These are phyloP conservation scores for Penicillium samsonianum DNA, from an alignment of 495 filamentous ascomycete genomes.

Conservation along the genomic window DNA sequence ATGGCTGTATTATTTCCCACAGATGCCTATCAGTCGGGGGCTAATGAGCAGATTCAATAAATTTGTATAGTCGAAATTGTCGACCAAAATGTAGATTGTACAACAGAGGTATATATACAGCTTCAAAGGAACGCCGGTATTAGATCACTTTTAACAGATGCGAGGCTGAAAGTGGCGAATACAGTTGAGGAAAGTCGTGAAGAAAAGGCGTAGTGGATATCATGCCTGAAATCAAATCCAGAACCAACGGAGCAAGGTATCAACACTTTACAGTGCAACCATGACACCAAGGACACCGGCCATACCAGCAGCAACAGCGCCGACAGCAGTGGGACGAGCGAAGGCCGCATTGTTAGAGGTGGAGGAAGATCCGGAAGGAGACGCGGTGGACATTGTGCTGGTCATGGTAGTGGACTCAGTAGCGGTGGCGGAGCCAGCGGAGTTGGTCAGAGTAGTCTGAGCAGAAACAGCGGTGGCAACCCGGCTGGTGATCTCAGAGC, in stretches of 20 bases:
- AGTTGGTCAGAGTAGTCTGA: conserved; percentile 22
- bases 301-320: conserved; percentile 26
- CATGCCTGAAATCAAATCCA: conserved; percentile 1
- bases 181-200: conserved; percentile 23
- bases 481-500: conserved; percentile 17
- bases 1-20: too few species aligned
- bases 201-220: conserved; percentile 9
- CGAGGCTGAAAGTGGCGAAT: not conserved
- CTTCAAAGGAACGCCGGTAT: conserved; percentile 14
- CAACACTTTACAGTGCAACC: conserved; percentile 36
- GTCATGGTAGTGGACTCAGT: conserved; percentile 23
- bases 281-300: conserved; percentile 42
- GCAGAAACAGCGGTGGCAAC: conserved; percentile 19
- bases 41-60: not conserved
- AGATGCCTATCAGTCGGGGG: not conserved
- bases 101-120: conserved; percentile 11
- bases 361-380: conserved; percentile 10
- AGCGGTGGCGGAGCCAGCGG: conserved; percentile 18
- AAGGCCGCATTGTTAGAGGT: conserved; percentile 21
- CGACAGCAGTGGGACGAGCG: conserved; percentile 25
- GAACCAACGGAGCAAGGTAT: not conserved
- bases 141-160: conserved; percentile 4
- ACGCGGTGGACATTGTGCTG: conserved; percentile 12
- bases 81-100: not conserved
- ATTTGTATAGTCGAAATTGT: not conserved